phyloP scores from a whole-genome alignment of 73 alveolate genomes.

The Tetrahymena malaccensis region DNA sequence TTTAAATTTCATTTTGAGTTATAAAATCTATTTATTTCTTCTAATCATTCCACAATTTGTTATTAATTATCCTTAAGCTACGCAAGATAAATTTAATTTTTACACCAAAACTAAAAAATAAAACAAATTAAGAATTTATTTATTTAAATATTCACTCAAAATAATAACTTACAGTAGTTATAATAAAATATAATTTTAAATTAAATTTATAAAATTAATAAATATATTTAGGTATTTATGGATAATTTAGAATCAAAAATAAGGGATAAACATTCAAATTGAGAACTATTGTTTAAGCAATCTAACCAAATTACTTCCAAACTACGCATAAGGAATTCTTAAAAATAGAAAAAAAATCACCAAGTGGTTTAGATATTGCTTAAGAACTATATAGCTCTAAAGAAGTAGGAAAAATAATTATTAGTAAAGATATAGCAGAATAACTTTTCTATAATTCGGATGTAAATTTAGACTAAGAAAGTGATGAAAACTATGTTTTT shows the following conservation, averaged over 20 bases:
- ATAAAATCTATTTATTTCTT: too few species aligned
- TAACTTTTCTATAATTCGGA: constrained; percentile 10
- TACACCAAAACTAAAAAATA: too few species aligned
- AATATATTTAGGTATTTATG: neutral
- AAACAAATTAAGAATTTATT: too few species aligned
- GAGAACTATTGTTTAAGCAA: constrained; percentile 23
- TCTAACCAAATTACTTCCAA: constrained; percentile 39
- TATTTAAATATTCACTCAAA: too few species aligned
- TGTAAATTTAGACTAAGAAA: neutral
- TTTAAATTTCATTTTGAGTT: neutral
- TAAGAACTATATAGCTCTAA: constrained; percentile 59
- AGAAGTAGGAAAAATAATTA: constrained; percentile 53
- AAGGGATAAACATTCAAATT: constrained; percentile 3
- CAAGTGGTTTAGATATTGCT: constrained; percentile 34
- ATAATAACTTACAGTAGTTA: too few species aligned
- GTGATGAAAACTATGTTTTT: neutral
- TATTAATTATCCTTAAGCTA: too few species aligned
- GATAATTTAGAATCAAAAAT: neutral
- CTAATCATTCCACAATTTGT: too few species aligned
- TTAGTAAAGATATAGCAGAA: constrained; percentile 38
- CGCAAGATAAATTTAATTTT: too few species aligned
- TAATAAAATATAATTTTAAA: too few species aligned
- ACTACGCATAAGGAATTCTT: constrained; percentile 29
- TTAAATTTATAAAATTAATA: neutral
- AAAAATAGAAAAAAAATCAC: constrained; percentile 7